Evolutionary conservation across 768 basidiomycete species (phyloP), one percentile per base, ranked within the genome.

Genomic region (Phylloporus sp.): DNA sequence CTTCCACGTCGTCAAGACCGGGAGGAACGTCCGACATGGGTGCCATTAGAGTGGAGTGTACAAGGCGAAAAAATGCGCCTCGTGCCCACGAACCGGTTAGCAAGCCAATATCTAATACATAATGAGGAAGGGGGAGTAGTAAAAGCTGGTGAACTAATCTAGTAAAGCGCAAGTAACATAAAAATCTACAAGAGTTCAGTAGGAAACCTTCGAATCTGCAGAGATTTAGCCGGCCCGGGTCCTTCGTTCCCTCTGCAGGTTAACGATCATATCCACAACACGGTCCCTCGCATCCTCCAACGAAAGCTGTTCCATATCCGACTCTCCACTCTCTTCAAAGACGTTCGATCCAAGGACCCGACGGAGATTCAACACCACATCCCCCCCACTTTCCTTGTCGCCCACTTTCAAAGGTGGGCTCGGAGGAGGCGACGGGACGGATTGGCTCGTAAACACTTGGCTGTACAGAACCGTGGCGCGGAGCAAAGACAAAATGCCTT

Each of bases 221-320:
- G 36, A 15, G 11, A 28, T 21, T 33, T 52, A 61, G n/a, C 53
- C 44, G 18, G 33, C 17, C 21, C 46, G 46, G 3, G 35, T 42
- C 66, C 34, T 62, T 61, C 41, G 63, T 59, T 43, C 57, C 55
- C 39, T 57, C 57, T 60, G 69, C 23, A 60, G 52, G 44, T 67
- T 69, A 4, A 76, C 72, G 38, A 89, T 71, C 71, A 83, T 71
- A 67, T 90, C 88, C 38, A 88, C 84, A 28, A 81, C 81, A n/a
- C 74, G 67, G 63, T 90, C 88, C 46, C 82, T 73, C 38, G 86
- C 86, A 49, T 89, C 86, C 62, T 90, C 87, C 43, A 89, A 61
- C 22, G 63, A 62, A 71, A 76, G 44, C 63, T 52, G 57, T 39
- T 52, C 51, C 31, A 33, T 26, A 15, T 42, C 52, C 20, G 48